A percentile compares a stretch with the other conserved stretches of the same genome.
phyloP scores from a whole-genome alignment of 441 rosid species.

The Adansonia rubrostipa region DNA sequence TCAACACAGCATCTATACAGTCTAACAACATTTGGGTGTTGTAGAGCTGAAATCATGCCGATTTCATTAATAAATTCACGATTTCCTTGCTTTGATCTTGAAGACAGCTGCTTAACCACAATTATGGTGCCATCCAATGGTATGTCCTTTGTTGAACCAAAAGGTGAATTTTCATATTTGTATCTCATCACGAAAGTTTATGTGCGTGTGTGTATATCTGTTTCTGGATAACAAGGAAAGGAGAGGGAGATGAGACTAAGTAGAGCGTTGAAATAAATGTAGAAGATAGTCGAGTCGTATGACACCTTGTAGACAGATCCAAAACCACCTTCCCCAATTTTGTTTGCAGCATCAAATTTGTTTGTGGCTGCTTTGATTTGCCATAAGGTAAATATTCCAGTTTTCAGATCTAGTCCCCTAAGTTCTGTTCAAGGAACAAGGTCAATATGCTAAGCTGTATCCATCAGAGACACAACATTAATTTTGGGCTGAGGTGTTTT shows the following conservation, averaged over 20 bases:
- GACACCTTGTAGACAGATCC: constrained; percentile 73
- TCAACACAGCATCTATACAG: constrained; percentile 55
- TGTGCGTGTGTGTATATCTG: neutral
- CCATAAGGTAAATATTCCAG: constrained; percentile 65
- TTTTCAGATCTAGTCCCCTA: constrained; percentile 74
- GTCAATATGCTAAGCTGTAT: neutral
- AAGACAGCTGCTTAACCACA: constrained; percentile 74
- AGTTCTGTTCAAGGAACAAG: constrained; percentile 26
- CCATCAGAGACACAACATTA: neutral
- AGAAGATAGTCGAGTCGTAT: neutral
- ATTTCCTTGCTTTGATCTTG: constrained; percentile 71
- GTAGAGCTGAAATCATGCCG: constrained; percentile 62
- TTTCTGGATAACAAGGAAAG: neutral
- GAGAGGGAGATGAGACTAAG: no score
- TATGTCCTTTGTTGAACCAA: constrained; percentile 44
- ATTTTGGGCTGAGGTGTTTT: no score
- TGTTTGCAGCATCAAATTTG: constrained; percentile 65
- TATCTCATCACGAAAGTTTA: neutral
- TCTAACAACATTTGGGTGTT: constrained; percentile 57
- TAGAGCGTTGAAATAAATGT: neutral
- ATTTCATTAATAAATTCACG: constrained; percentile 72
- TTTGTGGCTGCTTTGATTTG: constrained; percentile 84
- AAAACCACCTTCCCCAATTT: constrained; percentile 92
- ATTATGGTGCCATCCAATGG: constrained; percentile 49
- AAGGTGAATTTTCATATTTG: neutral